Evolutionary conservation across 1,139 yeast species (phyloP), one percentile per base, ranked within the genome.

Genomic region (Candida sojae): DNA sequence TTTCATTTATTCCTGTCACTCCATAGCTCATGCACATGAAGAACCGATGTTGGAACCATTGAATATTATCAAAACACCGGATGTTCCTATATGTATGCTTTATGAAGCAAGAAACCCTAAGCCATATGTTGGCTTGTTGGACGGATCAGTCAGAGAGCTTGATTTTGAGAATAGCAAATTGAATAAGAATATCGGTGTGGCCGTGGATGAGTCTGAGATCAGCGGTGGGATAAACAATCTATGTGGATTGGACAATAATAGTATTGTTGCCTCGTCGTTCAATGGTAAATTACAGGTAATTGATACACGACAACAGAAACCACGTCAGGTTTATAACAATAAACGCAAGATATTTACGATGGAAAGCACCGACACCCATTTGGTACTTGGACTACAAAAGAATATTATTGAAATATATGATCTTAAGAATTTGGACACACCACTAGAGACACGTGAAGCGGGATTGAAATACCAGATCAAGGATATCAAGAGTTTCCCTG

Each of bases 391-490:
- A 0, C 70, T 82, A 69, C 70, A 85, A 1, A 72, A 75, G 25
- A 72, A 86, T 44, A 62, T 68, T 23, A 76, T 86, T 7, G 80
- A 83, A 51, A 68, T 84, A 9, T 88, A 77, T 67, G 96, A 83
- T 57, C 65, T 75, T 28, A 67, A 85, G 43, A 73, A 73, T 45
- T 61, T 75, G 51, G 56, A 56, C 2, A 58, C 56, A 25, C 88
- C 86, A 0, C 50, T 75, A 35, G 82, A 78, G 54, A 64, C 70
- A 7, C 70, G 90, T 40, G 90, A 87, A 51, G 80, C 88, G 44
- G 92, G 96, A 0, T 74, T 90, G 48, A 83, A 84, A 57, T 84
- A 82, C 59, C 95, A 88, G 62, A 83, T 89, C 2, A 72, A 84
- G 43, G 82, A 82, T 36, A 59, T 90, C 28, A 74, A 75, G 52